Evolutionary conservation across 495 filamentous ascomycete genomes (phyloP).

Genomic region (Halenospora varia): DNA sequence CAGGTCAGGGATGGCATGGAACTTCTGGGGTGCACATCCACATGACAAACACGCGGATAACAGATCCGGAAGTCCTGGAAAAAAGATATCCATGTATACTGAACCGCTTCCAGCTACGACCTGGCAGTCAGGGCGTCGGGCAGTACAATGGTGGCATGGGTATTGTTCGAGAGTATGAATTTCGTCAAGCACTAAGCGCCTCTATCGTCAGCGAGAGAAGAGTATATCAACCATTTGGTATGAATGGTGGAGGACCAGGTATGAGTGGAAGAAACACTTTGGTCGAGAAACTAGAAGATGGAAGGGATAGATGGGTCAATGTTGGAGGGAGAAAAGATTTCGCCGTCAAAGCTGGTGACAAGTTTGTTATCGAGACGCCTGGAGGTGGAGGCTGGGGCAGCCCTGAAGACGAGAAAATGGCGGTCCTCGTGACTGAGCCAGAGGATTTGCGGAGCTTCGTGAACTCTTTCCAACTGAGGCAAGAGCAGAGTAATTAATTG

Average conservation of each 20-base stretch:
- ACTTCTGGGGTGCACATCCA: slow-evolving; percentile 65
- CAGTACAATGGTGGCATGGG: slow-evolving; percentile 33
- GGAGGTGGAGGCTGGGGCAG: slow-evolving; percentile 53
- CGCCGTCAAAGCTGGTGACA: slow-evolving; percentile 54
- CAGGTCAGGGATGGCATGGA: slow-evolving; percentile 59
- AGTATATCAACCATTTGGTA: slow-evolving; percentile 6
- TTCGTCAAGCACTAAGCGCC: background rate
- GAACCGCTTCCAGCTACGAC: slow-evolving; percentile 52
- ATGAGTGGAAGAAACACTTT: slow-evolving; percentile 6
- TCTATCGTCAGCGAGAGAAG: slow-evolving; percentile 12
- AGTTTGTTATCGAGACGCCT: slow-evolving; percentile 54
- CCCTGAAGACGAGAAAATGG: too few relatives aligned
- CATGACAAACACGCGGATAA: slow-evolving; percentile 74
- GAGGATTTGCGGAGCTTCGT: too few relatives aligned
- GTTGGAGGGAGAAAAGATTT: slow-evolving; percentile 67
- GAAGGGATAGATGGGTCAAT: slow-evolving; percentile 42
- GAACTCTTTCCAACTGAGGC: too few relatives aligned
- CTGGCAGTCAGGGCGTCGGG: slow-evolving; percentile 32
- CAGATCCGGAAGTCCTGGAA: slow-evolving; percentile 66
- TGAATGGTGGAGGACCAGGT: slow-evolving; percentile 10
- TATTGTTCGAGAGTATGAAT: slow-evolving; percentile 15
- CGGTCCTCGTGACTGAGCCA: too few relatives aligned
- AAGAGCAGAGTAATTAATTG: too few relatives aligned
- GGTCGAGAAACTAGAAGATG: slow-evolving; percentile 36
- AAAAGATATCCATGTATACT: slow-evolving; percentile 64